phyloP scores from a whole-genome alignment of 2,329 filamentous ascomycete species.

The Fusarium brevicatenulatum region DNA sequence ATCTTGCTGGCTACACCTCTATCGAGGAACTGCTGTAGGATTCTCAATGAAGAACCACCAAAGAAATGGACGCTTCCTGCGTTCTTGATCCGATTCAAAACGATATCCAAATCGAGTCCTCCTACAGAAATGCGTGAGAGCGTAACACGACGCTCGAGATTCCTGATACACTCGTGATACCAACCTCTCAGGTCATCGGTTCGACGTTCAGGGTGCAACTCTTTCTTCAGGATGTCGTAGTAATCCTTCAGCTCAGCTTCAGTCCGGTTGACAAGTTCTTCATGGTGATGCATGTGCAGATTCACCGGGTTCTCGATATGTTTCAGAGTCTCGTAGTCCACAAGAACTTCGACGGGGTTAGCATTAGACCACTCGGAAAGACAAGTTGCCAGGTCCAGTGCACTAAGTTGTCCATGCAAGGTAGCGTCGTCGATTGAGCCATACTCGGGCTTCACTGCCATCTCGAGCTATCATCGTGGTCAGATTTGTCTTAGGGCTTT shows the following conservation, averaged over 20 bases:
- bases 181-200: slow-evolving; percentile 20
- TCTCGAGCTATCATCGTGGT: slow-evolving; percentile 15
- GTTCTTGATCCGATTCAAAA: slow-evolving; percentile 27
- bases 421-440: slow-evolving; percentile 29
- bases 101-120: slow-evolving; percentile 7
- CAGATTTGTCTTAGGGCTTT: background rate
- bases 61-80: slow-evolving; percentile 36
- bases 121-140: slow-evolving; percentile 1
- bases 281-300: slow-evolving; percentile 54
- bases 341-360: slow-evolving; percentile 45
- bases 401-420: slow-evolving; percentile 34
- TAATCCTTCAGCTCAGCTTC: slow-evolving; percentile 27
- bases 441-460: slow-evolving; percentile 31
- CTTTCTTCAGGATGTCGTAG: slow-evolving; percentile 13
- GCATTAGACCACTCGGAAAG: slow-evolving; percentile 30
- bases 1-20: slow-evolving; percentile 30
- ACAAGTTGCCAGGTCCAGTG: slow-evolving; percentile 36
- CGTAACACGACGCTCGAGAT: background rate
- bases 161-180: slow-evolving; percentile 28
- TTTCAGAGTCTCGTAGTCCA: slow-evolving; percentile 51
- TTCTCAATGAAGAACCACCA: slow-evolving; percentile 36
- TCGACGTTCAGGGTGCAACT: slow-evolving; percentile 5
- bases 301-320: slow-evolving; percentile 59
- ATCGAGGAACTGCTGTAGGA: slow-evolving; percentile 33
- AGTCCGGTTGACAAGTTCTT: slow-evolving; percentile 38